Conservation (phyloP, 2,329 filamentous ascomycete genomes). For the Epichloe typhina region DNA sequence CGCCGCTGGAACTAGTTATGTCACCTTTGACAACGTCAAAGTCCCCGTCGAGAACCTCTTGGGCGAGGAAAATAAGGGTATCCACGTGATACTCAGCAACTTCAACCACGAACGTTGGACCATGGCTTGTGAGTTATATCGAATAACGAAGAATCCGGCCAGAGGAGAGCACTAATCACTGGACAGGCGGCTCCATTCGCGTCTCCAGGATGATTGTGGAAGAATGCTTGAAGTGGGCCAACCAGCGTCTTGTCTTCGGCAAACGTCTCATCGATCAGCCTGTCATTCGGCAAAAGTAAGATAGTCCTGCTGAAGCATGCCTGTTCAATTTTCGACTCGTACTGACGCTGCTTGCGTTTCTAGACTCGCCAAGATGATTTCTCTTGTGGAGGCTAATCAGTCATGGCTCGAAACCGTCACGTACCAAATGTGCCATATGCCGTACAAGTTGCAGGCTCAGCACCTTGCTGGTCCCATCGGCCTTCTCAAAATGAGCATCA, state of each 20-base stretch:
- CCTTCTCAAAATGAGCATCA: constrained; percentile 66
- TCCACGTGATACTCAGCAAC: constrained; percentile 71
- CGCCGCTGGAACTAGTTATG: constrained; percentile 62
- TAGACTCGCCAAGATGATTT: constrained; percentile 75
- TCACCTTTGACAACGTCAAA: constrained; percentile 79
- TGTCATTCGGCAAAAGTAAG: constrained; percentile 66
- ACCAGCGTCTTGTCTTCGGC: constrained; percentile 73
- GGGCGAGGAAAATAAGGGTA: constrained; percentile 74
- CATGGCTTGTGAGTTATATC: constrained; percentile 45
- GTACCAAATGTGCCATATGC: constrained; percentile 81
- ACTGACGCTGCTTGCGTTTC: not conserved
- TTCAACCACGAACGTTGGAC: constrained; percentile 81
- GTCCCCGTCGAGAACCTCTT: constrained; percentile 68
- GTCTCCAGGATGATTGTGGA: constrained; percentile 58
- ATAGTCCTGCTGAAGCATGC: not conserved
- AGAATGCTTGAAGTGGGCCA: constrained; percentile 78
- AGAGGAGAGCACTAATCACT: constrained; percentile 6
- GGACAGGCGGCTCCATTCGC: constrained; percentile 42
- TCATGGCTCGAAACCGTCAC: constrained; percentile 76
- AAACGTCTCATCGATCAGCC: constrained; percentile 75
- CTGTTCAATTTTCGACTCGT: constrained; percentile 3
- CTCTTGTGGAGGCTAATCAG: constrained; percentile 68
- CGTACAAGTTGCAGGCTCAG: constrained; percentile 61
- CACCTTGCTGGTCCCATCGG: constrained; percentile 71
- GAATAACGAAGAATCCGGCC: not conserved